These are phyloP conservation scores for Oxytropis ochrocephala DNA, from an alignment of 306 rosid genomes.

Conservation along the genomic window DNA sequence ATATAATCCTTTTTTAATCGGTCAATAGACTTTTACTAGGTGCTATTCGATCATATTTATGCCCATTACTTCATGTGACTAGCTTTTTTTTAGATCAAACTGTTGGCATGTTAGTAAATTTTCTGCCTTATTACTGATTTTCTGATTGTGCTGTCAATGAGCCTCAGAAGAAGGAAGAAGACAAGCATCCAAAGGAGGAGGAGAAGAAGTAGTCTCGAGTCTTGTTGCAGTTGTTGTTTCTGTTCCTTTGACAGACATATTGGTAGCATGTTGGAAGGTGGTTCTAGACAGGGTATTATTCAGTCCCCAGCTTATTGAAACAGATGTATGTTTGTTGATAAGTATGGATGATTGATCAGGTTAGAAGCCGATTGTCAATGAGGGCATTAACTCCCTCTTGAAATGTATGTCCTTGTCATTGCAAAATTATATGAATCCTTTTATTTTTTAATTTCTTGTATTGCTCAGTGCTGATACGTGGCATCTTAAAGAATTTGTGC, in stretches of 20 bases:
- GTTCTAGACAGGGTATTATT: slow-evolving; percentile 4
- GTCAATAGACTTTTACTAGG: background rate
- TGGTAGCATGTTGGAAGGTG: slow-evolving; percentile 18
- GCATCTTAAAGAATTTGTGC: background rate
- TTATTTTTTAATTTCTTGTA: background rate
- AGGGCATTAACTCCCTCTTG: background rate
- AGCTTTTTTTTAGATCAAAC: background rate
- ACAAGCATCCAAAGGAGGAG: slow-evolving; percentile 54
- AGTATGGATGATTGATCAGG: background rate
- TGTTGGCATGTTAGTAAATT: slow-evolving; percentile 5
- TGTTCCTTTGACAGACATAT: slow-evolving; percentile 5
- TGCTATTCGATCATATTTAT: background rate
- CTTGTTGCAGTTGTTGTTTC: background rate
- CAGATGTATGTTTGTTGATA: background rate
- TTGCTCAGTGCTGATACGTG: background rate
- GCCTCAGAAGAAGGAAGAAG: slow-evolving; percentile 68
- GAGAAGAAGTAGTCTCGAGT: slow-evolving; percentile 38
- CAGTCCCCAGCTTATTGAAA: slow-evolving; percentile 12
- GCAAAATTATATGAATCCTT: background rate
- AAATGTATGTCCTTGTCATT: slow-evolving; percentile 6
- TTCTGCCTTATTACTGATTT: background rate
- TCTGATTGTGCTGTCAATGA: slow-evolving; percentile 19
- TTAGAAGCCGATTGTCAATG: background rate
- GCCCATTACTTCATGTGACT: background rate
- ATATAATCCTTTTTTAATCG: background rate